phyloP scores from a whole-genome alignment of 306 rosid species.

The Vicia sativa region DNA sequence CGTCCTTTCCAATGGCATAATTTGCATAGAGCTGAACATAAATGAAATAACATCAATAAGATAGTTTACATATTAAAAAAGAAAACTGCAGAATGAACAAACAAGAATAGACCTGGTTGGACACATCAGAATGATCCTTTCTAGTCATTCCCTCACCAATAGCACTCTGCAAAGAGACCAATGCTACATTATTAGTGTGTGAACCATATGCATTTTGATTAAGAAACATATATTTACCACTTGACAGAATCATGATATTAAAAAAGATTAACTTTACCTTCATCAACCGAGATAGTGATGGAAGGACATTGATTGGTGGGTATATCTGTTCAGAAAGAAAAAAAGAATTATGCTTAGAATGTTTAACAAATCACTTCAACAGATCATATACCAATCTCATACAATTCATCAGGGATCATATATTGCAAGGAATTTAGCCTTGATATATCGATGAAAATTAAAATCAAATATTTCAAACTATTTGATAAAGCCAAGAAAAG shows the following conservation, averaged over 20 bases:
- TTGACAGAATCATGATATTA: slow-evolving; percentile 30
- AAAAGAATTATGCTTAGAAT: slow-evolving; percentile 12
- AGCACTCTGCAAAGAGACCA: slow-evolving; percentile 81
- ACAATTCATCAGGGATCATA: slow-evolving; percentile 11
- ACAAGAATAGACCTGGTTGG: slow-evolving; percentile 80
- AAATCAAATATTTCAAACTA: slow-evolving; percentile 32
- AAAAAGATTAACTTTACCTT: slow-evolving; percentile 62
- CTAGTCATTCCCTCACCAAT: slow-evolving; percentile 99
- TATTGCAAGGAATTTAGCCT: slow-evolving; percentile 6
- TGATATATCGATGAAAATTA: slow-evolving; percentile 12
- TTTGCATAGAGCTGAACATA: slow-evolving; percentile 89
- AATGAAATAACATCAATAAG: slow-evolving; percentile 28
- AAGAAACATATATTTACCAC: slow-evolving; percentile 27
- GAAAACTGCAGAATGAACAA: slow-evolving; percentile 6
- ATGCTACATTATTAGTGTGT: slow-evolving; percentile 28
- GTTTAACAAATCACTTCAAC: slow-evolving; percentile 4
- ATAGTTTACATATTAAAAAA: not conserved
- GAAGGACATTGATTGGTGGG: slow-evolving; percentile 98
- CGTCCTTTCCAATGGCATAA: slow-evolving; percentile 99
- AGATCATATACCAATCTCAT: slow-evolving; percentile 12
- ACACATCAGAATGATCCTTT: slow-evolving; percentile 94
- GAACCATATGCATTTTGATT: slow-evolving; percentile 16
- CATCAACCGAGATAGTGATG: slow-evolving; percentile 97
- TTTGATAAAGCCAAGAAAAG: not conserved
- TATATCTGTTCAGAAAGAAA: slow-evolving; percentile 65